Evolutionary conservation across 345 rosid genomes (phyloP).

Genomic region (rapeseed (Brassica napus)): DNA sequence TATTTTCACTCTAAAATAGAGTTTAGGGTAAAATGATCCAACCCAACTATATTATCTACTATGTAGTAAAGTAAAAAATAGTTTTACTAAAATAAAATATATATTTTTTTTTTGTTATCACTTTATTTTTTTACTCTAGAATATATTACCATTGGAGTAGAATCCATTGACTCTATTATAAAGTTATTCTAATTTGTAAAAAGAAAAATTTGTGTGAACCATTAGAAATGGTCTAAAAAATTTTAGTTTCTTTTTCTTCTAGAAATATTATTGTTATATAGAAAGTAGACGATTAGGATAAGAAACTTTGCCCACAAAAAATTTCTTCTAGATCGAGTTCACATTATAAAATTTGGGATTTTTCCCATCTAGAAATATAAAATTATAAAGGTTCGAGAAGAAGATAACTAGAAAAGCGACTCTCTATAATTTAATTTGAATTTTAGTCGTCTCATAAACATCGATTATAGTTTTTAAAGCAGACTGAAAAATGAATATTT

Average conservation of each 20-base stretch:
- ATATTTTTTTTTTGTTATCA: no score
- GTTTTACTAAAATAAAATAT: no score
- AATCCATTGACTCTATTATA: no score
- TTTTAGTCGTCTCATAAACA: conserved; percentile 5
- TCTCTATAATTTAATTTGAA: conserved; percentile 25
- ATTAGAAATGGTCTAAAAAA: background rate
- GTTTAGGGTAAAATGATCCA: no score
- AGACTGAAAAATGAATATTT: conserved; percentile 18
- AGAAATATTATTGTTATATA: background rate
- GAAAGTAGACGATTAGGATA: background rate
- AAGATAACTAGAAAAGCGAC: background rate
- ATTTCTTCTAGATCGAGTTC: conserved; percentile 15
- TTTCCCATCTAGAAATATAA: background rate
- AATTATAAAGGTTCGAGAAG: conserved; percentile 6
- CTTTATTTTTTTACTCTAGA: no score
- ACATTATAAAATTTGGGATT: background rate
- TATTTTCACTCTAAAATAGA: no score
- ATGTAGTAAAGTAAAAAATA: no score
- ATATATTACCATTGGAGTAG: no score
- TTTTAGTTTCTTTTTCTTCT: conserved; percentile 3
- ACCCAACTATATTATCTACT: no score
- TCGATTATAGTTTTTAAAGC: conserved; percentile 14
- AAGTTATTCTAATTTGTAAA: no score
- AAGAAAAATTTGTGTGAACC: background rate
- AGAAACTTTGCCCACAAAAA: conserved; percentile 7